Percentiles rank a stretch among this genome's conserved stretches.
Evolutionary conservation across 352 stramenopile genomes (phyloP).

Genomic region (Saprolegnia parasitica): DNA sequence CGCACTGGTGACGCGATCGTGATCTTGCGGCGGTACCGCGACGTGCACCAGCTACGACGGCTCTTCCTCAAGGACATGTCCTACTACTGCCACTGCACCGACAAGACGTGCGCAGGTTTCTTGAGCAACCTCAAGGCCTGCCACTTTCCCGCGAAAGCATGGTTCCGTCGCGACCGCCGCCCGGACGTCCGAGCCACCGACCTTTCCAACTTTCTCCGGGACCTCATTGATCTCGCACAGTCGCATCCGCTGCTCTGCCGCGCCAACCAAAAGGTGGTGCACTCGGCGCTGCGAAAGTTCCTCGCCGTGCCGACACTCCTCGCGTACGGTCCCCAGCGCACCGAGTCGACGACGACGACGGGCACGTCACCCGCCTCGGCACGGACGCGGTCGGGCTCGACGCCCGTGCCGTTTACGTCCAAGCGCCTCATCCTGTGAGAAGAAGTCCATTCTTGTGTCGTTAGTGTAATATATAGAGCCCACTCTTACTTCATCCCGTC

Average conservation of each 20-base stretch:
- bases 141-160: slow-evolving; percentile 19
- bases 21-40: slow-evolving; percentile 25
- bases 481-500: neutral
- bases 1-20: slow-evolving; percentile 16
- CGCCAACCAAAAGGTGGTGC: slow-evolving; percentile 14
- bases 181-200: slow-evolving; percentile 17
- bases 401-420: slow-evolving; percentile 17
- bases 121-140: slow-evolving; percentile 11
- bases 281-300: slow-evolving; percentile 1
- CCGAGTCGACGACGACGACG: slow-evolving; percentile 1
- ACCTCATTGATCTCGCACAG: slow-evolving; percentile 19
- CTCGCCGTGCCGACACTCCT: slow-evolving; percentile 1
- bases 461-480: neutral
- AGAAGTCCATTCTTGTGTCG: neutral
- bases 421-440: slow-evolving; percentile 26
- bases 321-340: neutral
- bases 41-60: slow-evolving; percentile 10
- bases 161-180: slow-evolving; percentile 16
- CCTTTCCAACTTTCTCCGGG: slow-evolving; percentile 22
- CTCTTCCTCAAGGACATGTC: slow-evolving; percentile 22
- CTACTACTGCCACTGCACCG: slow-evolving; percentile 9
- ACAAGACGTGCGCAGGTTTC: slow-evolving; percentile 12
- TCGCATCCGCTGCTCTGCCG: slow-evolving; percentile 15
- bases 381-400: slow-evolving; percentile 8
- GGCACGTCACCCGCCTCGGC: neutral